These are phyloP conservation scores for Acacia confusa DNA, from an alignment of 306 rosid species.

Conservation along the genomic window DNA sequence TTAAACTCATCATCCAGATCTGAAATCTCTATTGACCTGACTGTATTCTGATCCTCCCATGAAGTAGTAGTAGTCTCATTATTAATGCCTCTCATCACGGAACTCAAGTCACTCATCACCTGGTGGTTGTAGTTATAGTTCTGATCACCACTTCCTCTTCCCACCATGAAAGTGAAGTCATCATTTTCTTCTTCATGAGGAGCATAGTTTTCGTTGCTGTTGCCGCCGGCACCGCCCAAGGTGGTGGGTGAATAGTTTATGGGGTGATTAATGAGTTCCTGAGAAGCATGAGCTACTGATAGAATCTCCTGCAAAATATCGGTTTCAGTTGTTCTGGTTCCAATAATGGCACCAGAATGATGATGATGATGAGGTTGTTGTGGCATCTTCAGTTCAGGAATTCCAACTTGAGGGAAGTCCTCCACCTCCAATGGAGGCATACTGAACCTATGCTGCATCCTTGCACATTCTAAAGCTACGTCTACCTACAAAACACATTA, in stretches of 20 bases:
- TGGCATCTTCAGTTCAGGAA: conserved; percentile 47
- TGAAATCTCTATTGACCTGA: conserved; percentile 52
- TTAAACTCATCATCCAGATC: conserved; percentile 55
- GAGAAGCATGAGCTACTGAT: conserved; percentile 81
- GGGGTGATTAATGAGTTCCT: conserved; percentile 55
- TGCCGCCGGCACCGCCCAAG: conserved; percentile 46
- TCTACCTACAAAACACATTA: conserved; percentile 55
- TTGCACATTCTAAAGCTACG: conserved; percentile 86
- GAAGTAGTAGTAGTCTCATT: conserved; percentile 32
- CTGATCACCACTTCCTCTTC: conserved; percentile 20
- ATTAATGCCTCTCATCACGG: conserved; percentile 35
- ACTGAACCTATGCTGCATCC: conserved; percentile 75
- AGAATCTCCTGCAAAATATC: conserved; percentile 87
- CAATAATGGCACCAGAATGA: conserved; percentile 18
- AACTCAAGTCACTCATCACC: conserved; percentile 29
- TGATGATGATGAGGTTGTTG: conserved; percentile 19
- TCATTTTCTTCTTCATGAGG: conserved; percentile 36
- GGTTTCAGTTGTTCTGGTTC: conserved; percentile 31
- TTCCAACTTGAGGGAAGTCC: conserved; percentile 62
- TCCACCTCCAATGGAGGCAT: conserved; percentile 80
- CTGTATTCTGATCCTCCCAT: conserved; percentile 56
- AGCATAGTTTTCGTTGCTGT: conserved; percentile 35
- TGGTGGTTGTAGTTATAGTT: conserved; percentile 34
- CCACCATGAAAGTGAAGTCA: conserved; percentile 73
- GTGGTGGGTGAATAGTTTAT: conserved; percentile 30